These are phyloP conservation scores for Globisporangium nunn DNA, from an alignment of 352 stramenopile species.

Conservation along the genomic window DNA sequence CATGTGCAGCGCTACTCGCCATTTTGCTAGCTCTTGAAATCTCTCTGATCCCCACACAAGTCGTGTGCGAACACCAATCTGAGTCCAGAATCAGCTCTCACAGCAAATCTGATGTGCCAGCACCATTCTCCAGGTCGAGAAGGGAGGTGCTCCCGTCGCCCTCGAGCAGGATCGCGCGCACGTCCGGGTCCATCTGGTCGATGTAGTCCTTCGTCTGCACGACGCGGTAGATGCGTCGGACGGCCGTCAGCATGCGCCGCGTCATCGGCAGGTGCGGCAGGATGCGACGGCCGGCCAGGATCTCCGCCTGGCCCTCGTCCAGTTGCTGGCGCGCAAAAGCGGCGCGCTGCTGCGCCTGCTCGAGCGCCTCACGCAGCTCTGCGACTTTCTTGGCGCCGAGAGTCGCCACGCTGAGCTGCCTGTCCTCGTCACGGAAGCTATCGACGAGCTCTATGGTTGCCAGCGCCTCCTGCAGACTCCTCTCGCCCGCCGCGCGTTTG, in stretches of 20 bases:
- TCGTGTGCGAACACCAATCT: too few relatives aligned
- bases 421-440: slow-evolving; percentile 33
- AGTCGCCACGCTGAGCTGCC: slow-evolving; percentile 44
- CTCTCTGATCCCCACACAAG: too few relatives aligned
- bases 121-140: too few relatives aligned
- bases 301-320: slow-evolving; percentile 33
- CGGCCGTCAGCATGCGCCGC: slow-evolving; percentile 45
- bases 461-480: slow-evolving; percentile 35
- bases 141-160: slow-evolving; percentile 2
- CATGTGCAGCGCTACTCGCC: slow-evolving; percentile 23
- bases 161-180: slow-evolving; percentile 27
- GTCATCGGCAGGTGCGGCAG: slow-evolving; percentile 50
- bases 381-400: slow-evolving; percentile 52
- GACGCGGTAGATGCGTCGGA: slow-evolving; percentile 48
- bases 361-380: slow-evolving; percentile 44
- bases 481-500: slow-evolving; percentile 42
- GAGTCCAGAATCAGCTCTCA: too few relatives aligned
- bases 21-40: too few relatives aligned
- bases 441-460: slow-evolving; percentile 31
- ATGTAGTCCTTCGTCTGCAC: slow-evolving; percentile 71
- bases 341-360: slow-evolving; percentile 34
- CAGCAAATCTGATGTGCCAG: too few relatives aligned
- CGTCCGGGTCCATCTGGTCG: slow-evolving; percentile 48
- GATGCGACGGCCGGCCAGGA: slow-evolving; percentile 31
- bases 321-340: slow-evolving; percentile 21